Percentiles rank a stretch among this genome's conserved stretches.
phyloP scores from a whole-genome alignment of 2,329 filamentous ascomycete species.

The Beauveria australis region DNA sequence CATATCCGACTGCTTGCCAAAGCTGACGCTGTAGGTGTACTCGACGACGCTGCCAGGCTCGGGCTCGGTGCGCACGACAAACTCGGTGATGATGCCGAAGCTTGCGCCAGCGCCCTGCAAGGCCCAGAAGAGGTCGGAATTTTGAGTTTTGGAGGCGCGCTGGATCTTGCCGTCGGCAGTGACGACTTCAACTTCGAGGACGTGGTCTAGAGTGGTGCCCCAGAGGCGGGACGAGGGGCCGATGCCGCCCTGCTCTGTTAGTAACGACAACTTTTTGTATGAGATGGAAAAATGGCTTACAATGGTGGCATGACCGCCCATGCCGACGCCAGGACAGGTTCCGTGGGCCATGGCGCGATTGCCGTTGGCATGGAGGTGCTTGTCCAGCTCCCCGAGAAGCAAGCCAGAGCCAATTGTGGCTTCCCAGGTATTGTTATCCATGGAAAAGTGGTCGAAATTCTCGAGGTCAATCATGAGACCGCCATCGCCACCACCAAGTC shows the following conservation, averaged over 20 bases:
- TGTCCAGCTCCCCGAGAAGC: slow-evolving; percentile 43
- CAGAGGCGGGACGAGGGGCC: slow-evolving; percentile 53
- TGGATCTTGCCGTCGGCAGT: slow-evolving; percentile 45
- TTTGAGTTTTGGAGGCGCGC: slow-evolving; percentile 36
- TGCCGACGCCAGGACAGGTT: slow-evolving; percentile 49
- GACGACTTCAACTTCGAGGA: slow-evolving; percentile 47
- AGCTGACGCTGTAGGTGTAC: slow-evolving; percentile 47
- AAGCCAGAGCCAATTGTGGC: slow-evolving; percentile 48
- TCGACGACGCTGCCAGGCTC: slow-evolving; percentile 49
- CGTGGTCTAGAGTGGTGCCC: slow-evolving; percentile 47
- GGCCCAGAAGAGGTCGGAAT: slow-evolving; percentile 48
- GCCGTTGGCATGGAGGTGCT: slow-evolving; percentile 40
- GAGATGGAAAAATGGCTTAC: slow-evolving; percentile 24
- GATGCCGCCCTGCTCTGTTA: slow-evolving; percentile 36
- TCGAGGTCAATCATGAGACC: slow-evolving; percentile 46
- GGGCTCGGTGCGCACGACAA: slow-evolving; percentile 46
- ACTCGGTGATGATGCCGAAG: slow-evolving; percentile 50
- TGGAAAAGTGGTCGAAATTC: slow-evolving; percentile 43
- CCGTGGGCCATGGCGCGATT: slow-evolving; percentile 52
- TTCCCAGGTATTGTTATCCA: slow-evolving; percentile 43
- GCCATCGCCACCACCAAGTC: slow-evolving; percentile 42
- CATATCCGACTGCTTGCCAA: slow-evolving; percentile 39
- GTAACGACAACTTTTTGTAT: too few species aligned
- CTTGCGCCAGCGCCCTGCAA: slow-evolving; percentile 48
- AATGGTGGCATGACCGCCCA: slow-evolving; percentile 51